Conservation (phyloP, 2,329 filamentous ascomycete species). For the Anisogramma anomala region DNA sequence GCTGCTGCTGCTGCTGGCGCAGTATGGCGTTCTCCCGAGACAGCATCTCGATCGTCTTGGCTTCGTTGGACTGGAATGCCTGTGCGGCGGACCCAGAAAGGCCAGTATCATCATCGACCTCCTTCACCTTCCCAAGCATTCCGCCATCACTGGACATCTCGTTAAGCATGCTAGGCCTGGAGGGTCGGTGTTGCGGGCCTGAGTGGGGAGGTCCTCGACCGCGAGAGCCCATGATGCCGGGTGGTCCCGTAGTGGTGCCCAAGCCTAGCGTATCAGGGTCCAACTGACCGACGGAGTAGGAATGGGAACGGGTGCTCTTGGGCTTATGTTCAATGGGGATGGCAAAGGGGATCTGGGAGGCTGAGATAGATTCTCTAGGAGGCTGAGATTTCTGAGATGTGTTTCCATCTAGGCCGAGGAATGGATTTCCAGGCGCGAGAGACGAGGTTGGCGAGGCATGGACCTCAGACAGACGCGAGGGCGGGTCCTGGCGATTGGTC, state of each 20-base stretch:
- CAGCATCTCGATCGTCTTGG: constrained; percentile 52
- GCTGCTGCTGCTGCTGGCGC: constrained; percentile 46
- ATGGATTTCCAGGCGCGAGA: constrained; percentile 33
- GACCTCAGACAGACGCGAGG: constrained; percentile 62
- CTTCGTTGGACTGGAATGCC: constrained; percentile 40
- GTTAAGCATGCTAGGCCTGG: constrained; percentile 64
- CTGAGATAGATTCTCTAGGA: constrained; percentile 41
- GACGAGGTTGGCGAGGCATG: constrained; percentile 62
- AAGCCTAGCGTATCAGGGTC: constrained; percentile 50
- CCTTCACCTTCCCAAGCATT: constrained; percentile 56
- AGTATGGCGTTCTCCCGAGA: constrained; percentile 52
- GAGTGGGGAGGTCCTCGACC: constrained; percentile 46
- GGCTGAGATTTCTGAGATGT: constrained; percentile 38
- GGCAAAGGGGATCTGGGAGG: constrained; percentile 66
- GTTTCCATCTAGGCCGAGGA: constrained; percentile 36
- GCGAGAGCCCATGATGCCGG: constrained; percentile 39
- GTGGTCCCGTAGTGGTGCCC: constrained; percentile 30
- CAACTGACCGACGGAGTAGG: constrained; percentile 86
- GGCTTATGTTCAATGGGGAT: constrained; percentile 83
- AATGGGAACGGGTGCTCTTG: constrained; percentile 90
- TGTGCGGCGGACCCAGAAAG: constrained; percentile 1
- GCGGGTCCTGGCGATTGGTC: constrained; percentile 66
- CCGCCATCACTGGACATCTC: constrained; percentile 55
- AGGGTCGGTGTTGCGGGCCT: constrained; percentile 68
- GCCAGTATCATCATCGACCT: constrained; percentile 55